These are phyloP conservation scores for Coemansia sp. DNA, from an alignment of 192 early-diverging fungal genomes.

Conservation along the genomic window DNA sequence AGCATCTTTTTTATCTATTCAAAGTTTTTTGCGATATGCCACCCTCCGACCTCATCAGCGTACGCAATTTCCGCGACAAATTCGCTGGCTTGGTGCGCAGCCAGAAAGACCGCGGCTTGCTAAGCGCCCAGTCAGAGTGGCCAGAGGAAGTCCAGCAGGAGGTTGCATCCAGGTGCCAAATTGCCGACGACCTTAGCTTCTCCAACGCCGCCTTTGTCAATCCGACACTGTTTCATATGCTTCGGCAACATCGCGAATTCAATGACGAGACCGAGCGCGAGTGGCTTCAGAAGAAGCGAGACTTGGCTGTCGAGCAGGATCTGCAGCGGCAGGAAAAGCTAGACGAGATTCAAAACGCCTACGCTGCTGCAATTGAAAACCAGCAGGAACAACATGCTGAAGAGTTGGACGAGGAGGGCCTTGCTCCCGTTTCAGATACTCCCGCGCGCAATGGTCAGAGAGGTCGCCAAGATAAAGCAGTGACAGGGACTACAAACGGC, in stretches of 20 bases:
- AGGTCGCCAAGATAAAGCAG: neutral
- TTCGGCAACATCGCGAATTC: conserved; percentile 55
- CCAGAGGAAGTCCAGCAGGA: conserved; percentile 25
- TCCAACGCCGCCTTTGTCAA: conserved; percentile 55
- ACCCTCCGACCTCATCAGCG: conserved; percentile 49
- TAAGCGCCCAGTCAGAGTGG: conserved; percentile 43
- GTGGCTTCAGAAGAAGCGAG: conserved; percentile 42
- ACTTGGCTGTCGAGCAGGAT: conserved; percentile 37
- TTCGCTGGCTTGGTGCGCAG: conserved; percentile 41
- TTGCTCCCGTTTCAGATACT: neutral
- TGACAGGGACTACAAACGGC: neutral
- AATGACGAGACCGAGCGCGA: conserved; percentile 56
- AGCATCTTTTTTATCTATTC: neutral
- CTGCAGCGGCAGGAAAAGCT: conserved; percentile 22
- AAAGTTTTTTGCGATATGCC: conserved; percentile 22
- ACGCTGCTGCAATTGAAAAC: neutral
- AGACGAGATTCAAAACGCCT: conserved; percentile 11
- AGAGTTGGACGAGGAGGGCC: neutral
- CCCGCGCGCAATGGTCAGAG: neutral
- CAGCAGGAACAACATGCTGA: neutral
- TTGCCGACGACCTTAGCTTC: conserved; percentile 52
- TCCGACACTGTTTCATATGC: conserved; percentile 55
- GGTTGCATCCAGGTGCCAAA: conserved; percentile 40
- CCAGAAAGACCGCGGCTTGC: conserved; percentile 41
- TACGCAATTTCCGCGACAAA: conserved; percentile 52